A percentile compares a stretch with the other conserved stretches of the same genome.
phyloP scores from a whole-genome alignment of 768 basidiomycete species.

The Termitomyces sp. region DNA sequence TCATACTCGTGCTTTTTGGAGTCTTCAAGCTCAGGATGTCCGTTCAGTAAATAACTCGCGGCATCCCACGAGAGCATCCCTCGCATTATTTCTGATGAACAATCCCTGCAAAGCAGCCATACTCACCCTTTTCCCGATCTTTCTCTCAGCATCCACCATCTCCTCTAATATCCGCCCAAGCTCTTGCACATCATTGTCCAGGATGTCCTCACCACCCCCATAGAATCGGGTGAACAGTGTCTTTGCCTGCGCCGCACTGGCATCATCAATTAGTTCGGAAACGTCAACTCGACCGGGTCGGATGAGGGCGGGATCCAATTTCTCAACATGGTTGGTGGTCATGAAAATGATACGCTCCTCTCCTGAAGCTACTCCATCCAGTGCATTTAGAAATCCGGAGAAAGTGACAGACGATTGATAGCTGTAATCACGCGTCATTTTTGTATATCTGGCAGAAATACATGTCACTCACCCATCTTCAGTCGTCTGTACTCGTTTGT shows the following conservation, averaged over 20 bases:
- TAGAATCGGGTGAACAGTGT: constrained; percentile 85
- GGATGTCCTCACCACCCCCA: constrained; percentile 35
- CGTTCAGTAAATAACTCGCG: constrained; percentile 35
- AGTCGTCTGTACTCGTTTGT: constrained; percentile 81
- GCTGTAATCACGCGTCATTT: constrained; percentile 28
- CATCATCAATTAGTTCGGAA: constrained; percentile 78
- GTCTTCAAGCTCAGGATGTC: constrained; percentile 9
- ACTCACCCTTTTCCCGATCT: constrained; percentile 59
- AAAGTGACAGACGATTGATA: constrained; percentile 96
- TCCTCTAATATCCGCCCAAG: constrained; percentile 49
- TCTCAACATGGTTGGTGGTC: constrained; percentile 95
- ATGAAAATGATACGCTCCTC: constrained; percentile 98
- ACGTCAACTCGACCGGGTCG: constrained; percentile 95
- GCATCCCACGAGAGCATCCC: constrained; percentile 47
- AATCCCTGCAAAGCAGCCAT: constrained; percentile 97
- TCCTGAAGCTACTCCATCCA: constrained; percentile 96
- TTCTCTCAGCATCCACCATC: constrained; percentile 48
- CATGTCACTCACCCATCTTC: constrained; percentile 76
- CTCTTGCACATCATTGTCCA: constrained; percentile 28
- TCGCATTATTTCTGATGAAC: constrained; percentile 74
- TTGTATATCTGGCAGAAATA: background rate
- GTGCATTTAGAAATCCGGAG: constrained; percentile 93
- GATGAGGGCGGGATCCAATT: constrained; percentile 90
- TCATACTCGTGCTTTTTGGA: constrained; percentile 1
- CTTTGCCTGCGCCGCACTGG: constrained; percentile 73